Base-by-base conservation (phyloP, 2,329 filamentous ascomycete species). In the Spiromastix sp. region DNA sequence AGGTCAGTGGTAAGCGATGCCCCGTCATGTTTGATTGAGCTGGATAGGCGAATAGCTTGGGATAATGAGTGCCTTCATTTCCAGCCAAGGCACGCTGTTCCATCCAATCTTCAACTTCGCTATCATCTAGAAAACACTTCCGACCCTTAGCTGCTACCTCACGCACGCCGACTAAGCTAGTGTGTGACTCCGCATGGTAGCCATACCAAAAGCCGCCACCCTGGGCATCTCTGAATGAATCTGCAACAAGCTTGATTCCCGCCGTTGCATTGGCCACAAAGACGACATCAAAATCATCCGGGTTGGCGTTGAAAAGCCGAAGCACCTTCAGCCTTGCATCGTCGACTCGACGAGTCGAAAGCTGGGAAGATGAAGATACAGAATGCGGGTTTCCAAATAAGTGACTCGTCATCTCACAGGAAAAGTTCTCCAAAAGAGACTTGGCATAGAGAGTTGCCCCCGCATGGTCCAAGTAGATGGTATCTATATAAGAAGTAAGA, bases 21-120 rank as follows among this genome's bases (percentile, higher is more conserved):
- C 89, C 89, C 44, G 89, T 81, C 81, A 95, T 82, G 52, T 95
- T 94, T 20, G 87, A 95, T 54, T 96, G 89, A 2, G 80, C 87
- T 5, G 89, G 82, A 54, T 85, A 95, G 18, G 85, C 82, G 55
- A 96, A 85, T 1, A 84, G 56, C 4, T 48, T 42, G 53, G 32
- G 25, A 51, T 48, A 32, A 65, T 48, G 15, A 56, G 48, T 20
- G 47, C 40, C 7, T 48, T 40, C 36, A 12, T 34, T 32, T 12
- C 33, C 40, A 5, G 21, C 22, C 12, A 24, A 9, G 20, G 26
- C 20, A 20, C 54, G 40, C 16, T 66, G 59, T 4, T 57, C 52
- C 5, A 87, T 60, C 81, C 84, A 93, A 2, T 55, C 47, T 11
- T 77, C 63, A 6, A 93, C 72, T 32, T 75, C 75, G 0, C 52